Conservation (phyloP, 2,329 filamentous ascomycete genomes). For the Trichophyton equinum region DNA sequence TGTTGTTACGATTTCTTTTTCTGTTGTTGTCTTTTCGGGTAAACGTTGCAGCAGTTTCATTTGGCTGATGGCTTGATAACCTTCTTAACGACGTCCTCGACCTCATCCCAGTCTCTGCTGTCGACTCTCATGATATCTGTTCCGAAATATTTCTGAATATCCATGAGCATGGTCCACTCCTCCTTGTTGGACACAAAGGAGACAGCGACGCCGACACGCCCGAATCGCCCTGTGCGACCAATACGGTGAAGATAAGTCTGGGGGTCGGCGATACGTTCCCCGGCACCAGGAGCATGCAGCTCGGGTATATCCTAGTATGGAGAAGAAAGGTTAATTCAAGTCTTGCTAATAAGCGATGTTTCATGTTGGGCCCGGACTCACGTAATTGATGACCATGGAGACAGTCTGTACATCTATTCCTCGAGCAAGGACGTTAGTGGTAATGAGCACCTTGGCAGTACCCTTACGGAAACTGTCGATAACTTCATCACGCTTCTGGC, state of each 20-base stretch:
- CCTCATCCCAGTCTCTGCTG: constrained; percentile 79
- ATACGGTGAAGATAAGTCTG: constrained; percentile 98
- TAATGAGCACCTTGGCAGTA: constrained; percentile 88
- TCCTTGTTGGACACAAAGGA: constrained; percentile 81
- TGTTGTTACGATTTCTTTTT: not conserved
- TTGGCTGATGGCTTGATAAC: constrained; percentile 51
- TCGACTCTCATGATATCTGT: constrained; percentile 72
- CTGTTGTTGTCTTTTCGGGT: not conserved
- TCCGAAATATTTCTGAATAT: constrained; percentile 68
- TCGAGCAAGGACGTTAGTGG: constrained; percentile 89
- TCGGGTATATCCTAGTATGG: constrained; percentile 52
- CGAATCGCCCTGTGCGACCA: constrained; percentile 90
- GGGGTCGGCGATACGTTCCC: constrained; percentile 61
- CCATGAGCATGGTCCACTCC: constrained; percentile 64
- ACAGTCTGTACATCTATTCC: constrained; percentile 88
- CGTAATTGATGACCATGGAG: constrained; percentile 97
- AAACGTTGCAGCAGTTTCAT: not conserved
- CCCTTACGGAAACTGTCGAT: constrained; percentile 79
- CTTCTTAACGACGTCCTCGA: constrained; percentile 68
- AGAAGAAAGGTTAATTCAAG: not conserved
- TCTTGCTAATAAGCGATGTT: not conserved
- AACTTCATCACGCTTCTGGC: constrained; percentile 65
- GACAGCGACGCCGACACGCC: constrained; percentile 89
- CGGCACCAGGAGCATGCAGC: constrained; percentile 41
- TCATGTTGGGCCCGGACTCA: constrained; percentile 28